These are phyloP conservation scores for Aspergillus sp. DNA, from an alignment of 2,329 filamentous ascomycete genomes.

Conservation along the genomic window DNA sequence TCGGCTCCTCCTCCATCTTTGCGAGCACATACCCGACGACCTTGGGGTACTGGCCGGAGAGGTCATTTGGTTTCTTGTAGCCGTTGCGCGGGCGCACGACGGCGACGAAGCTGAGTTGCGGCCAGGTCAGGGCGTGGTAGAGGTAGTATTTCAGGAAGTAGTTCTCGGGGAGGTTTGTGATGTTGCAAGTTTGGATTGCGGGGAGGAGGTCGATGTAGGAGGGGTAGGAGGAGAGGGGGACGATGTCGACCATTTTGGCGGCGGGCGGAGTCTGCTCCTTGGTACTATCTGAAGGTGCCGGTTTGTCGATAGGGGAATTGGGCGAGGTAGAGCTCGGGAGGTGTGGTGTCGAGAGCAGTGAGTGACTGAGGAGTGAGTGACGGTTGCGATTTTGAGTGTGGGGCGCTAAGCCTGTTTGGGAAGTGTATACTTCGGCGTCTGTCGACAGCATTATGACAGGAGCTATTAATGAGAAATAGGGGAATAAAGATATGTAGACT, in stretches of 20 bases:
- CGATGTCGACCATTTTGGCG: conserved; percentile 49
- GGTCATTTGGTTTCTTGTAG: conserved; percentile 66
- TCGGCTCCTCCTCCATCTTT: conserved; percentile 98
- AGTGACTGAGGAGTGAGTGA: neutral
- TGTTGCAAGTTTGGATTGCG: conserved; percentile 93
- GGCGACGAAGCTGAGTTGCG: conserved; percentile 93
- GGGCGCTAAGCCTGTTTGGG: conserved; percentile 7
- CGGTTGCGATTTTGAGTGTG: conserved; percentile 1
- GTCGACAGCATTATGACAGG: neutral
- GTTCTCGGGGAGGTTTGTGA: conserved; percentile 98
- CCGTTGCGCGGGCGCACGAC: conserved; percentile 81
- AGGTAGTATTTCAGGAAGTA: conserved; percentile 99
- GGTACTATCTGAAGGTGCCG: neutral
- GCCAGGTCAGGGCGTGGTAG: conserved; percentile 98
- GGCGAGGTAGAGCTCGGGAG: neutral
- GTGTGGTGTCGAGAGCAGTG: neutral
- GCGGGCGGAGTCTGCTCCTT: neutral
- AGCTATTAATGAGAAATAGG: neutral
- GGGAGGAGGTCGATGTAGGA: conserved; percentile 80
- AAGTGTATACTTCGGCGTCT: neutral
- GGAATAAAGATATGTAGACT: neutral
- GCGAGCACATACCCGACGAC: conserved; percentile 99
- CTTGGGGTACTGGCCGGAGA: conserved; percentile 78
- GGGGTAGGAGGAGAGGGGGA: conserved; percentile 47
- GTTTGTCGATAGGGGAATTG: neutral